Evolutionary conservation across 179 eudicot genomes (phyloP).

Genomic region (Gypsophila paniculata): DNA sequence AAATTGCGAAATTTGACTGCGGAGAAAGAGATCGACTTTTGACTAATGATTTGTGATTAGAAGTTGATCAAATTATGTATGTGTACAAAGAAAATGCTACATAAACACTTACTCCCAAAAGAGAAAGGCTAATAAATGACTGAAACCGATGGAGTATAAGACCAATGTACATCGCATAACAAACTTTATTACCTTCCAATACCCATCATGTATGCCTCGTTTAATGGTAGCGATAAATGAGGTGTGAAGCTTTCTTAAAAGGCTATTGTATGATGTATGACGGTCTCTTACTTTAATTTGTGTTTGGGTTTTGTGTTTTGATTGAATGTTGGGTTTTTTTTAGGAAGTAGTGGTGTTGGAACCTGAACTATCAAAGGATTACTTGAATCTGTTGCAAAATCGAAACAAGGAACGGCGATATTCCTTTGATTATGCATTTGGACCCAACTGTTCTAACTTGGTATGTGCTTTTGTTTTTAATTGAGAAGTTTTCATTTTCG

Average conservation of each 20-base stretch:
- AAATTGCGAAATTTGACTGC: too few relatives aligned
- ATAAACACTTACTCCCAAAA: too few relatives aligned
- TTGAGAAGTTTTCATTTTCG: slow-evolving; percentile 12
- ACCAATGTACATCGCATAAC: too few relatives aligned
- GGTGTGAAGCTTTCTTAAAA: neutral
- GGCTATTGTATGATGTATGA: too few relatives aligned
- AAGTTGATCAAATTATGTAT: too few relatives aligned
- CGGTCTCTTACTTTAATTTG: neutral
- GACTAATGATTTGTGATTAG: too few relatives aligned
- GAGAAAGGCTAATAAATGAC: too few relatives aligned
- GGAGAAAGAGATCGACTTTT: too few relatives aligned
- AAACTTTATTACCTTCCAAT: too few relatives aligned
- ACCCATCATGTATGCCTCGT: neutral
- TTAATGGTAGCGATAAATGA: too few relatives aligned
- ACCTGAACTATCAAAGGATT: slow-evolving; percentile 71
- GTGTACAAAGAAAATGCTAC: too few relatives aligned
- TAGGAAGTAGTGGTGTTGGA: slow-evolving; percentile 74
- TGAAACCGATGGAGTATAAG: too few relatives aligned
- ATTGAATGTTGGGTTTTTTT: slow-evolving; percentile 8
- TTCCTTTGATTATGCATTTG: slow-evolving; percentile 71
- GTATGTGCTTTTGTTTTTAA: slow-evolving; percentile 32
- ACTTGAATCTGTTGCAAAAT: slow-evolving; percentile 65
- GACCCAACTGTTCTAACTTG: slow-evolving; percentile 51
- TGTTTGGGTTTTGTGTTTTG: neutral
- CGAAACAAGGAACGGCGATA: slow-evolving; percentile 63